Base-by-base conservation (phyloP, 2,329 filamentous ascomycete genomes). In the Fusarium beomiforme region DNA sequence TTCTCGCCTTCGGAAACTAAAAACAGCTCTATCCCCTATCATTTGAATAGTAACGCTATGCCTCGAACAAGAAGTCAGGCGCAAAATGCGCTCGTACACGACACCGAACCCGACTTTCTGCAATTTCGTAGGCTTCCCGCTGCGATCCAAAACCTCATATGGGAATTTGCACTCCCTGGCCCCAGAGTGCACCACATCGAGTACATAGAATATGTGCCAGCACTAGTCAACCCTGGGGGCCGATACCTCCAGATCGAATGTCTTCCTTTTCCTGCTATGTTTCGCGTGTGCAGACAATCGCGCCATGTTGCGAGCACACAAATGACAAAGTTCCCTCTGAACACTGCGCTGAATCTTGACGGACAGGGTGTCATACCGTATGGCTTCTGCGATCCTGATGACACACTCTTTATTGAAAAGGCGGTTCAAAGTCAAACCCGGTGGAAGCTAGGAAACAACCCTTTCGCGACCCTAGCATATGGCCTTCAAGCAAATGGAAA, bases 331-430 rank as follows among this genome's bases (percentile, higher is more conserved):
- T 39, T 39, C 9, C 23, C 33, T 5, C 12, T 51, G 2, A 26
- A 51, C 47, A 39, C 47, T 12, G 47, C 17, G 23, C 24, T 51
- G 21, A 26, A 51, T 37, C 47, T 51, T 26, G 47, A 51, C 16
- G 37, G 11, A 6, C 31, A n/a, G 37, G 47, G 47, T 12, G 12
- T n/a, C 14, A 51, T 26, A 51, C 47, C 47, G n/a, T 39, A 39
- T 26, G 47, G 47, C 31, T 26, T 24, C 47, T 39, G 47, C 13
- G 16, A 21, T 5, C 47, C 33, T 8, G 10, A 39, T 12, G 47
- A 51, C 24, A 26, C 47, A 2, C 47, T 39, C 2, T 51, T 37
- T 19, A 6, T 26, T 5, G 21, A 51, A 34, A 51, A 51, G 6
- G 3, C 39, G 6, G 37, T 51, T 9, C 47, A 51, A 51, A 39